Percentiles rank a stretch among this genome's conserved stretches.
Evolutionary conservation across 208 protist species (phyloP).

Genomic region (Blastocrithidia nonstop): DNA sequence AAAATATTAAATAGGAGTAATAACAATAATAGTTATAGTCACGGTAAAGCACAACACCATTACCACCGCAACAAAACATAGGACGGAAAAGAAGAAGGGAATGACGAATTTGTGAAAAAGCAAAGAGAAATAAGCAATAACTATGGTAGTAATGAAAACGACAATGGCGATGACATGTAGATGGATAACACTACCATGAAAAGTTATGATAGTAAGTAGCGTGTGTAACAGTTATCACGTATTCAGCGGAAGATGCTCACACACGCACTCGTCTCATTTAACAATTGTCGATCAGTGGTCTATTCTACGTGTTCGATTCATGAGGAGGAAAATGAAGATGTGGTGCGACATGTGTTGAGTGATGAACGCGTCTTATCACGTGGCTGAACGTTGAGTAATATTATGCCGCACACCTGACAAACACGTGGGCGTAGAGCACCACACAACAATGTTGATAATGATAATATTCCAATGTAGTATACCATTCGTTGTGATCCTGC

Average conservation of each 20-base stretch:
- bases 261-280: conserved; percentile 78
- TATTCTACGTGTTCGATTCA: conserved; percentile 88
- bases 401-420: conserved; percentile 51
- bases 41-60: conserved; percentile 5
- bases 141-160: conserved; percentile 4
- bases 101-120: not conserved
- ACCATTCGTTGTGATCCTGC: conserved; percentile 76
- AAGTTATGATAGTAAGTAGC: conserved; percentile 21
- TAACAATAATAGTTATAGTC: not conserved
- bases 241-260: conserved; percentile 79
- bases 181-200: conserved; percentile 9
- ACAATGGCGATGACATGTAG: conserved; percentile 1
- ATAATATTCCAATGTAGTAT: conserved; percentile 40
- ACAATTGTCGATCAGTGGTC: conserved; percentile 72
- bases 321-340: conserved; percentile 80
- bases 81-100: not conserved
- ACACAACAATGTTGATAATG: not conserved
- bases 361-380: conserved; percentile 55
- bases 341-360: conserved; percentile 68
- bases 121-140: not conserved
- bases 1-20: not conserved
- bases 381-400: conserved; percentile 67
- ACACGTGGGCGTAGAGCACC: conserved; percentile 18
- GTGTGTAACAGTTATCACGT: conserved; percentile 53
- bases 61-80: conserved; percentile 6